Base-by-base conservation (phyloP, 495 filamentous ascomycete species). In the Tetracladium marchalianum region DNA sequence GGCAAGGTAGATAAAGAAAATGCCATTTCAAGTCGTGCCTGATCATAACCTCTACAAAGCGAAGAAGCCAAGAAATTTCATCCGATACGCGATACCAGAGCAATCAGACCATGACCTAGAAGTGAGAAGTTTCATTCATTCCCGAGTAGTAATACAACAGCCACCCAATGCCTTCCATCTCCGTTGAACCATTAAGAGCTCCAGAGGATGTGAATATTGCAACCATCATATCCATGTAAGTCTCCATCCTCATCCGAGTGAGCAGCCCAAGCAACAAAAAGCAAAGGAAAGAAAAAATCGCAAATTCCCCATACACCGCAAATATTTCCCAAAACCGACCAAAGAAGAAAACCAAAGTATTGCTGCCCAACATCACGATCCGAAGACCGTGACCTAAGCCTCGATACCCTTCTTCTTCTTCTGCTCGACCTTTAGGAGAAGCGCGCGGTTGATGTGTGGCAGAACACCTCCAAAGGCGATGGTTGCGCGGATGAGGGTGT, bases 381-480 rank as follows among this genome's bases (percentile, higher is more conserved):
- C 11, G 18, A 31, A 38, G 17, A 33, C 11, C 18, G 12, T 27
- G 35, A 47, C 38, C 62, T 69, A 82, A 41, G 67, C 72, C 59
- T 80, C 77, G 46, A 68, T 63, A 38, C 73, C 70, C 78, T 86
- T 77, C 75, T 90, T 93, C 87, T 98, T 98, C 85, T 96, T 97
- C 69, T 97, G 88, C 69, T 97, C 93, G 43, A 97, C 93, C 83
- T 98, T 98, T 60, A 97, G 77, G 52, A 98, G 74, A 50, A 98
- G 73, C 17, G 92, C 92, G 53, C 92, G 85, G 72, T 98, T 96
- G 85, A 98, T 98, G 65, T 95, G 92, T 27, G 92, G 92, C 57
- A 98, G 72, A 34, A 98, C 92, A 82, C 92, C 92, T 69, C 92
- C 92, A 52, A 93, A 96, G 47, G 92, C 92, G 62, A 98, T 98